phyloP scores from a whole-genome alignment of 2,329 filamentous ascomycete genomes.

The Aspergillus texensis region DNA sequence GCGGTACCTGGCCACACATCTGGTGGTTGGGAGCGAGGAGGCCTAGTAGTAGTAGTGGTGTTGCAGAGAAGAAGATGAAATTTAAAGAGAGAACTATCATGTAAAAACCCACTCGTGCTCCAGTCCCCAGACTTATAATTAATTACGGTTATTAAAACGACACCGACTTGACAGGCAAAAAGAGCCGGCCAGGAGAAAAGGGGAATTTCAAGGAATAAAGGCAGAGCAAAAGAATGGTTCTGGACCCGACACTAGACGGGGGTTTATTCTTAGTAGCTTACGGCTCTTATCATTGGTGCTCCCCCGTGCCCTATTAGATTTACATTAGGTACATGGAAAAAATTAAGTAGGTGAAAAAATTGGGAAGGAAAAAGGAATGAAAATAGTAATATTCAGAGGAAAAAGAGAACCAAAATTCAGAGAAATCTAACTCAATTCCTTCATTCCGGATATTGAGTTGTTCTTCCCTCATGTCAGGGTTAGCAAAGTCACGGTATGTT shows the following conservation, averaged over 20 bases:
- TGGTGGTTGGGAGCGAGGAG: not conserved
- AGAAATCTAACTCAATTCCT: not conserved
- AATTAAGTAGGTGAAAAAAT: not conserved
- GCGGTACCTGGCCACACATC: not conserved
- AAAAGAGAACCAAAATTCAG: not conserved
- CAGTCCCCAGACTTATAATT: not conserved
- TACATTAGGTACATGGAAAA: not conserved
- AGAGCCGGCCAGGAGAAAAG: not conserved
- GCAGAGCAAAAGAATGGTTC: not conserved
- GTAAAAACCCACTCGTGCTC: not conserved
- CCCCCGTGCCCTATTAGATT: not conserved
- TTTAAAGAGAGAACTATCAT: not conserved
- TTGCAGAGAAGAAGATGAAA: not conserved
- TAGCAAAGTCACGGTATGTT: too few relatives aligned
- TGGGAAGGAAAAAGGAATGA: not conserved
- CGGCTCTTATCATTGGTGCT: not conserved
- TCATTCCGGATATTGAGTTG: too few relatives aligned
- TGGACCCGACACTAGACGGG: not conserved
- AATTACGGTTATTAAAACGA: conserved; percentile 2
- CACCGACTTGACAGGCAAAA: not conserved
- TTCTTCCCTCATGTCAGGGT: too few relatives aligned
- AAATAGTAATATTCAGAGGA: not conserved
- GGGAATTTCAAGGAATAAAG: not conserved
- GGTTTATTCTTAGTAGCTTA: conserved; percentile 1
- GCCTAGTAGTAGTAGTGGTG: not conserved